Evolutionary conservation across 1,284 basidiomycete species (phyloP).

Genomic region (Papiliotrema laurentii): DNA sequence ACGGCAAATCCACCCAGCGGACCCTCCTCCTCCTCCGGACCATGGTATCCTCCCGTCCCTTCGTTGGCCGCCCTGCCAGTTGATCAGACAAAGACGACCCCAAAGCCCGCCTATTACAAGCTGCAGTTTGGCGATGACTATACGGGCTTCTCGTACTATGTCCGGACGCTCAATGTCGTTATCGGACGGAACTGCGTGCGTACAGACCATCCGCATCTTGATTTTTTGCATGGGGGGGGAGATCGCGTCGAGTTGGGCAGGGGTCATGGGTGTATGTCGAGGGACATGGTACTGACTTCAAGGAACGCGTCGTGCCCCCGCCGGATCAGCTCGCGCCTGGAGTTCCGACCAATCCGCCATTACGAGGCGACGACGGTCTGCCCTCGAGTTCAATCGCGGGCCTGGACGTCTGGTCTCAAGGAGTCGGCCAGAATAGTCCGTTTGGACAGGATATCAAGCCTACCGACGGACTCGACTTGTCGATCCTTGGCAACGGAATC

Average conservation of each 20-base stretch:
- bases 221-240: neutral
- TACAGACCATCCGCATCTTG: constrained; percentile 2
- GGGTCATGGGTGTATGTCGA: neutral
- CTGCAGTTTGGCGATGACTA: constrained; percentile 47
- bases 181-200: constrained; percentile 45
- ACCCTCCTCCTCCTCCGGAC: neutral
- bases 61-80: constrained; percentile 44
- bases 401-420: neutral
- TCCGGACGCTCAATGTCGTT: constrained; percentile 44
- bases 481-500: too few relatives aligned
- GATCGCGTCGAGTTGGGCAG: neutral
- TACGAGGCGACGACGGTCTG: too few relatives aligned
- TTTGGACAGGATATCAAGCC: neutral
- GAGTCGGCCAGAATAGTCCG: too few relatives aligned
- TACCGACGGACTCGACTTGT: too few relatives aligned
- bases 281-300: neutral
- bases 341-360: constrained; percentile 1
- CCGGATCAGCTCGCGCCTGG: neutral
- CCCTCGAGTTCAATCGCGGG: too few relatives aligned
- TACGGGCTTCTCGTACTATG: constrained; percentile 49
- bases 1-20: too few relatives aligned
- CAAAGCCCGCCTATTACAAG: constrained; percentile 48
- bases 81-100: constrained; percentile 45
- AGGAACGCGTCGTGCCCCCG: neutral
- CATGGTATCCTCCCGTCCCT: constrained; percentile 37